Evolutionary conservation across 1,284 basidiomycete species (phyloP).

Genomic region (Rhodotorula glutinis): DNA sequence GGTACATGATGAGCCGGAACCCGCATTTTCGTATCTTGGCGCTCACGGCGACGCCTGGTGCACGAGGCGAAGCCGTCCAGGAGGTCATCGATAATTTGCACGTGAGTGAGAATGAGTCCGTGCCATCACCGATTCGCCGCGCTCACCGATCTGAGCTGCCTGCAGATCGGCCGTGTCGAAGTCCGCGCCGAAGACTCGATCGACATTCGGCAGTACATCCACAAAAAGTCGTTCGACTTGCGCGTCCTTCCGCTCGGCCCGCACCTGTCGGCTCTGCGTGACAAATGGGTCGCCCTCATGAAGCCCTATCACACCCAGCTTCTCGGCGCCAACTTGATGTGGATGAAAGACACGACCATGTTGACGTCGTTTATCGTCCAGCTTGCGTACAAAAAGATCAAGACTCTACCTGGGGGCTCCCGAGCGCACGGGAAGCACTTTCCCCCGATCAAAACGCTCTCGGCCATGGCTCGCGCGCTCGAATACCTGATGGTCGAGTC

Average conservation of each 20-base stretch:
- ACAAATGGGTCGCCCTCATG: constrained; percentile 48
- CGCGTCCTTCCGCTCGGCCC: constrained; percentile 40
- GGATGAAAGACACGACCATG: constrained; percentile 45
- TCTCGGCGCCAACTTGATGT: constrained; percentile 42
- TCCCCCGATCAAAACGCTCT: constrained; percentile 53
- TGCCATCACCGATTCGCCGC: too few species aligned
- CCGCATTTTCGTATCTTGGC: constrained; percentile 90
- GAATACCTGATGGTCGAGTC: constrained; percentile 80
- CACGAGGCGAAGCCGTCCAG: constrained; percentile 81
- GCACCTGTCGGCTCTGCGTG: constrained; percentile 43
- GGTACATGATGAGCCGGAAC: constrained; percentile 87
- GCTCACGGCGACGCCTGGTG: constrained; percentile 91
- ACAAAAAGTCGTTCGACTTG: constrained; percentile 63
- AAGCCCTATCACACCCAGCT: constrained; percentile 31
- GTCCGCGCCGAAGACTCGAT: constrained; percentile 88
- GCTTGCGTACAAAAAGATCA: constrained; percentile 56
- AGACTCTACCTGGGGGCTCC: constrained; percentile 22
- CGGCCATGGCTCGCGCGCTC: constrained; percentile 69
- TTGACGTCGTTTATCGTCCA: constrained; percentile 56
- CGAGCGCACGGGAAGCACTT: constrained; percentile 36
- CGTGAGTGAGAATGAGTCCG: constrained; percentile 42
- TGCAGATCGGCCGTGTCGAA: constrained; percentile 82
- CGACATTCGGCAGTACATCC: constrained; percentile 81
- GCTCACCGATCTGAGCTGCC: too few species aligned
- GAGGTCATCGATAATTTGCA: constrained; percentile 90